phyloP scores from a whole-genome alignment of 352 stramenopile species.

The Phytopythium montanum region DNA sequence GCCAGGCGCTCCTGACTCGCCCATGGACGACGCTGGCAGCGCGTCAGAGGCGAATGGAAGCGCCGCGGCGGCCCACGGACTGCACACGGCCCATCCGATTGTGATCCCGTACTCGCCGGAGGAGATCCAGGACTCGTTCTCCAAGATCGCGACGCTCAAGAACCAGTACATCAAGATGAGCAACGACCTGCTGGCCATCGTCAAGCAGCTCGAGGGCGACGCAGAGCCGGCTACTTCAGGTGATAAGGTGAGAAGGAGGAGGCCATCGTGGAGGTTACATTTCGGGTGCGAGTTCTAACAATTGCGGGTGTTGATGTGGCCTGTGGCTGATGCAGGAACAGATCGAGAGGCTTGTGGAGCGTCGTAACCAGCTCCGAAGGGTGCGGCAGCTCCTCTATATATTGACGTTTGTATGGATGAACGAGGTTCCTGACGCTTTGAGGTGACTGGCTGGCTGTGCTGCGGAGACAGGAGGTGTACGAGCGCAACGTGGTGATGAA shows the following conservation, averaged over 20 bases:
- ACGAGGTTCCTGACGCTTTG: too few species aligned
- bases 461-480: constrained; percentile 58
- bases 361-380: constrained; percentile 66
- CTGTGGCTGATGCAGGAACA: constrained; percentile 25
- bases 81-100: constrained; percentile 28
- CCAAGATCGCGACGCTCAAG: constrained; percentile 76
- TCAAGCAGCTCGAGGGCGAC: constrained; percentile 51
- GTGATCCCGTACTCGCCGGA: constrained; percentile 74
- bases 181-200: constrained; percentile 45
- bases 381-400: constrained; percentile 17
- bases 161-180: constrained; percentile 78
- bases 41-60: constrained; percentile 42
- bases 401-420: background rate
- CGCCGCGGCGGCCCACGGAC: constrained; percentile 26
- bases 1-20: constrained; percentile 23
- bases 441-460: too few species aligned
- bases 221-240: constrained; percentile 6
- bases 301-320: constrained; percentile 3
- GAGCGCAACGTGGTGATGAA: constrained; percentile 87
- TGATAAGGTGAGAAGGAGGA: constrained; percentile 17
- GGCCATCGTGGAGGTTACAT: too few species aligned
- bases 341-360: constrained; percentile 49
- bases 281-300: background rate
- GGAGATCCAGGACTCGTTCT: constrained; percentile 86
- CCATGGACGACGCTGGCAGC: constrained; percentile 32